A percentile compares a stretch with the other conserved stretches of the same genome.
Evolutionary conservation across 148 eudicot genomes (phyloP).

Genomic region (Cornus kousa): DNA sequence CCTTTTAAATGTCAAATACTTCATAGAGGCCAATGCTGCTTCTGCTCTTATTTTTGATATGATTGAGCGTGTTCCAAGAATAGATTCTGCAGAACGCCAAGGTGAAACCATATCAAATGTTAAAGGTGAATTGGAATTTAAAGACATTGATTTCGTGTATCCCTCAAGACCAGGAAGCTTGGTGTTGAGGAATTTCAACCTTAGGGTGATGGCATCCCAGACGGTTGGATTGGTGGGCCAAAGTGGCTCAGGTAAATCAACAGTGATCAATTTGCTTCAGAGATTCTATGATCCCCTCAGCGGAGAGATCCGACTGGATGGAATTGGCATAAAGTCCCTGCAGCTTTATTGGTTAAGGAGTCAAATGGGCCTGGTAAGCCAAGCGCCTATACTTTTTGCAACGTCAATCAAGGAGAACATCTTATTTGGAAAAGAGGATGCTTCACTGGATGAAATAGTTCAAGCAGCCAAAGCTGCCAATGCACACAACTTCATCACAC

Average conservation of each 20-base stretch:
- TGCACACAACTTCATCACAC: constrained; percentile 25
- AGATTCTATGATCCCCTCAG: constrained; percentile 20
- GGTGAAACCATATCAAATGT: constrained; percentile 2
- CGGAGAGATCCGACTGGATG: constrained; percentile 17
- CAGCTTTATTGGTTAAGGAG: constrained; percentile 18
- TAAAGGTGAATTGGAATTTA: constrained; percentile 16
- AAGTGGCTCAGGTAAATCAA: constrained; percentile 27
- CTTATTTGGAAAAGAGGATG: constrained; percentile 18
- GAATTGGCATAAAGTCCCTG: constrained; percentile 6
- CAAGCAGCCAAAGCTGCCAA: constrained; percentile 19
- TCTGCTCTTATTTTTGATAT: constrained; percentile 14
- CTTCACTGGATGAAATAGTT: constrained; percentile 10
- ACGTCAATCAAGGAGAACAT: constrained; percentile 26
- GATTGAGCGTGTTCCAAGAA: constrained; percentile 9
- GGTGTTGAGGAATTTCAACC: constrained; percentile 13
- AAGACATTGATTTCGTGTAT: constrained; percentile 16
- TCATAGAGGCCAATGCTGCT: constrained; percentile 13
- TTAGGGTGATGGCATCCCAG: constrained; percentile 8
- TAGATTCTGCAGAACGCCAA: constrained; percentile 7
- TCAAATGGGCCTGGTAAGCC: constrained; percentile 23
- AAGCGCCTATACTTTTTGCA: constrained; percentile 24
- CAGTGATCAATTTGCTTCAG: constrained; percentile 17
- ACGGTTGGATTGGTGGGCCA: constrained; percentile 23
- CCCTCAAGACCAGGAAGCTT: constrained; percentile 18
- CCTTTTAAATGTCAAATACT: constrained; percentile 6